Conservation (phyloP, 495 filamentous ascomycete genomes). For the Aspergillus diversus region DNA sequence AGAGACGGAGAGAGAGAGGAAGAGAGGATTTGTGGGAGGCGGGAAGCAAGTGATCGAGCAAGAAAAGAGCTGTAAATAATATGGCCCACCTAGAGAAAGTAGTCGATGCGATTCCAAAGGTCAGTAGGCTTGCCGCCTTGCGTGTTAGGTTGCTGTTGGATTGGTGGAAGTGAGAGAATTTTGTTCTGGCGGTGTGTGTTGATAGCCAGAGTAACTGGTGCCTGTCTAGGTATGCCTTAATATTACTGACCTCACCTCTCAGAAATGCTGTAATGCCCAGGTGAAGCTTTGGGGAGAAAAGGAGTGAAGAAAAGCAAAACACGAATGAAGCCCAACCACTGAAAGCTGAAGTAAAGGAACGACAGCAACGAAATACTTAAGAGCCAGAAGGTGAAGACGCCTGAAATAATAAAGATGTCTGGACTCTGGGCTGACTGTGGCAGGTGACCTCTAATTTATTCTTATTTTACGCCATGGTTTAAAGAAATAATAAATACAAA, state of each 20-base stretch:
- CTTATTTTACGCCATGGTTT: no score
- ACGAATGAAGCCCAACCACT: background rate
- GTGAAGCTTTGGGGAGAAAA: slow-evolving; percentile 4
- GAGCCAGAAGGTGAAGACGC: no score
- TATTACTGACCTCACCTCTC: background rate
- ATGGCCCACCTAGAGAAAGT: slow-evolving; percentile 5
- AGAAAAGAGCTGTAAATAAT: slow-evolving; percentile 2
- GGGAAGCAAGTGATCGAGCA: background rate
- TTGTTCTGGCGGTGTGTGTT: slow-evolving; percentile 5
- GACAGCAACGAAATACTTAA: background rate
- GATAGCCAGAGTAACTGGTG: background rate
- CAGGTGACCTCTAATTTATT: no score
- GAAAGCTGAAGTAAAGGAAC: background rate
- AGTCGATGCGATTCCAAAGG: background rate
- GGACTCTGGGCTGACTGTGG: no score
- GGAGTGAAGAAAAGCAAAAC: background rate
- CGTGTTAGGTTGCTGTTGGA: background rate
- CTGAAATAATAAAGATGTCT: no score
- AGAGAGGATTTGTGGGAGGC: slow-evolving; percentile 3
- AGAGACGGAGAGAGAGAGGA: slow-evolving; percentile 4
- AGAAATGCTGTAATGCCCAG: background rate
- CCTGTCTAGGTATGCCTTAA: background rate
- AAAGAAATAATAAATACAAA: no score
- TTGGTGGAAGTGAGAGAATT: background rate
- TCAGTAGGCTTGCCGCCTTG: background rate